Percentiles rank a stretch among this genome's conserved stretches.
Conservation (phyloP, 1,284 basidiomycete genomes). For the Caloboletus firmus region DNA sequence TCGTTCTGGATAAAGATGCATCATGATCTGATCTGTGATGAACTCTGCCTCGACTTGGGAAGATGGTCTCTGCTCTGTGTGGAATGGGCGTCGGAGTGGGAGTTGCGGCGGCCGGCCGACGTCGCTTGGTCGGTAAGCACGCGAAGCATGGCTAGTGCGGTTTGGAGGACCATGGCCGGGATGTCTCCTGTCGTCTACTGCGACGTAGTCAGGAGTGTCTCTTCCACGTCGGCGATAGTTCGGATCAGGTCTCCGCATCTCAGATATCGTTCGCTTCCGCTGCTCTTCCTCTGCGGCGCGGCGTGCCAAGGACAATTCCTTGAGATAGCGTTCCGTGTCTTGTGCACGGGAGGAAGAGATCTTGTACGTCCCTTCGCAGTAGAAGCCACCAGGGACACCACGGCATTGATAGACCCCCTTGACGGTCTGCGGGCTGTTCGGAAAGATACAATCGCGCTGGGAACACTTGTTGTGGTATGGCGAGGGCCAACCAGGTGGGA, state of each 20-base stretch:
- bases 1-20: constrained; percentile 36
- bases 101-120: constrained; percentile 17
- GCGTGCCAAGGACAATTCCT: constrained; percentile 26
- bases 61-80: constrained; percentile 19
- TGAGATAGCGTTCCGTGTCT: constrained; percentile 35
- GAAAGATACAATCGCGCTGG: constrained; percentile 32
- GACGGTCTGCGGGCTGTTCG: constrained; percentile 39
- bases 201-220: constrained; percentile 11
- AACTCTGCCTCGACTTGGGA: constrained; percentile 35
- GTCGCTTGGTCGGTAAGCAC: constrained; percentile 21
- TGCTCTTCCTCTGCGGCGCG: constrained; percentile 31
- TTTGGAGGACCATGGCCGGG: constrained; percentile 1
- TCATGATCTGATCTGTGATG: constrained; percentile 36
- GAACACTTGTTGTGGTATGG: constrained; percentile 43
- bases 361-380: constrained; percentile 39
- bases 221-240: constrained; percentile 17
- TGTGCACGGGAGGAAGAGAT: constrained; percentile 36
- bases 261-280: constrained; percentile 30
- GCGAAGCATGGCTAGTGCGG: constrained; percentile 4
- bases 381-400: constrained; percentile 35
- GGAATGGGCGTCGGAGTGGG: constrained; percentile 16
- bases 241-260: constrained; percentile 27
- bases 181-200: constrained; percentile 4
- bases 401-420: constrained; percentile 38
- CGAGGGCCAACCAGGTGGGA: constrained; percentile 40